These are phyloP conservation scores for Prinsepia uniflora DNA, from an alignment of 306 rosid genomes.

Conservation along the genomic window DNA sequence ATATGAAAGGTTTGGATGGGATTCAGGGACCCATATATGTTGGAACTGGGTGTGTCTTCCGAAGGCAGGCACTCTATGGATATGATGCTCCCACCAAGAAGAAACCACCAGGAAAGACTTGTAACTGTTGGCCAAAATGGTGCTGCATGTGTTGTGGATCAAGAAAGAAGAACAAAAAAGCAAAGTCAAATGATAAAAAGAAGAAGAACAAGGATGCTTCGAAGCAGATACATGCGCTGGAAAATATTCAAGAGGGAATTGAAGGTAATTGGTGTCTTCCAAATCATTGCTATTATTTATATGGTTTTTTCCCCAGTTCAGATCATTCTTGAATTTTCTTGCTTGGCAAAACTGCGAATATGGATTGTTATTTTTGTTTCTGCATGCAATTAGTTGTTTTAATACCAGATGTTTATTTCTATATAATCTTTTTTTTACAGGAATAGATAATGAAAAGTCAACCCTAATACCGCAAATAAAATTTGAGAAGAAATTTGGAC, in stretches of 20 bases:
- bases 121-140: conserved; percentile 97
- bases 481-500: conserved; percentile 89
- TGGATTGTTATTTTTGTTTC: neutral
- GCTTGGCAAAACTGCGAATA: too few species aligned
- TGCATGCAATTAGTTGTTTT: too few species aligned
- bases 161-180: conserved; percentile 63
- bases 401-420: conserved; percentile 8
- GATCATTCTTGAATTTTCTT: too few species aligned
- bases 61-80: conserved; percentile 86
- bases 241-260: conserved; percentile 76
- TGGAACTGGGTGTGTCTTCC: conserved; percentile 97
- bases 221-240: conserved; percentile 94
- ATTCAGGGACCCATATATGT: conserved; percentile 96
- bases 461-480: conserved; percentile 53
- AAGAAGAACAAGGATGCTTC: conserved; percentile 86
- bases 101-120: conserved; percentile 85
- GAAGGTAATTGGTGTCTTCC: conserved; percentile 43
- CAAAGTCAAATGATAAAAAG: conserved; percentile 62
- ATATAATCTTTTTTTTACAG: conserved; percentile 41
- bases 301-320: too few species aligned
- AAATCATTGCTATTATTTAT: too few species aligned
- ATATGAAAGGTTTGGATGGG: conserved; percentile 97
- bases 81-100: conserved; percentile 80
- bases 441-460: conserved; percentile 38
- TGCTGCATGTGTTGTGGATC: conserved; percentile 61